These are phyloP conservation scores for Acanthamoeba healyi DNA, from an alignment of 208 protist genomes.

Conservation along the genomic window DNA sequence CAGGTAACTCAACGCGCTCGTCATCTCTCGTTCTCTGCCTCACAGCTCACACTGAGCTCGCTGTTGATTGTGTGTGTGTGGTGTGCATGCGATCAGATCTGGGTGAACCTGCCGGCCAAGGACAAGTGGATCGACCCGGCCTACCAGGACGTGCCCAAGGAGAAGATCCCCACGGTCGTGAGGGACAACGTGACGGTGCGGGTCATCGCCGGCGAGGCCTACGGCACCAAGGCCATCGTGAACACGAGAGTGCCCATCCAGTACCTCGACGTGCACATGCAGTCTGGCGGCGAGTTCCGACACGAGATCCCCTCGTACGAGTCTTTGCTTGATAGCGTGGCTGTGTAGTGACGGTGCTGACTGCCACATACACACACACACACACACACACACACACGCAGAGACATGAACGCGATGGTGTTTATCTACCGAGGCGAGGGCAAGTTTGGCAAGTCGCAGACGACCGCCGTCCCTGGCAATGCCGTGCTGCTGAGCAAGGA, in stretches of 20 bases:
- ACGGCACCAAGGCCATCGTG: constrained; percentile 65
- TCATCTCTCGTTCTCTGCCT: too few relatives aligned
- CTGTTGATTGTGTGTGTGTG: background rate
- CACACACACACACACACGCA: too few relatives aligned
- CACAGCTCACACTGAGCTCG: too few relatives aligned
- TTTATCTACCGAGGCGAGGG: constrained; percentile 82
- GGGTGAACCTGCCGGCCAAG: constrained; percentile 93
- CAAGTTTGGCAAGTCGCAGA: constrained; percentile 78
- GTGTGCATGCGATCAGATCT: constrained; percentile 89
- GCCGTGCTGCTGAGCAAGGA: constrained; percentile 36
- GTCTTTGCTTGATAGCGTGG: too few relatives aligned
- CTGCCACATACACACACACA: too few relatives aligned
- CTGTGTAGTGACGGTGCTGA: too few relatives aligned
- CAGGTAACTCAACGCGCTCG: background rate
- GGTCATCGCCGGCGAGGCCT: constrained; percentile 83
- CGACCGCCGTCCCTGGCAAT: background rate
- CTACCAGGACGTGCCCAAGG: constrained; percentile 86
- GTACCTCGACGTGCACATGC: constrained; percentile 79
- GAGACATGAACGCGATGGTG: constrained; percentile 78
- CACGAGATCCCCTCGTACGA: constrained; percentile 79
- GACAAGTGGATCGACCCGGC: constrained; percentile 91
- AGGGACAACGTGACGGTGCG: constrained; percentile 62
- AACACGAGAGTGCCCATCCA: constrained; percentile 75
- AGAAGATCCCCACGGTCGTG: constrained; percentile 75
- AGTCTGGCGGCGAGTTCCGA: constrained; percentile 47